A percentile compares a stretch with the other conserved stretches of the same genome.
These are phyloP conservation scores for Trichosporon ovoides DNA, from an alignment of 1,284 basidiomycete genomes.

Conservation along the genomic window DNA sequence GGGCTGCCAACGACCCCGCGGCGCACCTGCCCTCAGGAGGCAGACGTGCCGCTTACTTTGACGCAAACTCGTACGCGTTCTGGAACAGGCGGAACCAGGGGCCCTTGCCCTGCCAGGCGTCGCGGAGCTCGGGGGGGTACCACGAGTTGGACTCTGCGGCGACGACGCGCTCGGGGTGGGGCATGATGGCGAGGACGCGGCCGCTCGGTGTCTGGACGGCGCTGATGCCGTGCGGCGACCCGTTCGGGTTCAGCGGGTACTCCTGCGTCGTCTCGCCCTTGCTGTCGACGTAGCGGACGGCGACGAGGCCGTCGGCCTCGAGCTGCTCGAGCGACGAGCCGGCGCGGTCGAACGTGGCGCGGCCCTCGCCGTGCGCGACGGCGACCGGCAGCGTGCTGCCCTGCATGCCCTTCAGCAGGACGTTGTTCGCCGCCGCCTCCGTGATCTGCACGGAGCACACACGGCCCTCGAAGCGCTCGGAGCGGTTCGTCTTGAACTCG, in stretches of 20 bases:
- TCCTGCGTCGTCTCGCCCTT: conserved; percentile 60
- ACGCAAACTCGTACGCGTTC: conserved; percentile 60
- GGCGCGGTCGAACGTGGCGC: conserved; percentile 62
- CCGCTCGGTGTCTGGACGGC: conserved; percentile 82
- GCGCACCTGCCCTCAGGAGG: neutral
- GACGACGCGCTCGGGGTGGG: conserved; percentile 80
- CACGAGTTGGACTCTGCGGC: conserved; percentile 78
- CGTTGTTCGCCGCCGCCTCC: conserved; percentile 53
- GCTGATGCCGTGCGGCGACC: conserved; percentile 77
- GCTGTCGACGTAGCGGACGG: conserved; percentile 71
- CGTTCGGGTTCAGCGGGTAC: conserved; percentile 96
- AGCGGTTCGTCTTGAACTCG: conserved; percentile 80
- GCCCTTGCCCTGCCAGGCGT: conserved; percentile 64
- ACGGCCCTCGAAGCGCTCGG: conserved; percentile 86
- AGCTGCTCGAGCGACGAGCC: conserved; percentile 50
- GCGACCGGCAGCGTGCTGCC: conserved; percentile 84
- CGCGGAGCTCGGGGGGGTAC: conserved; percentile 61
- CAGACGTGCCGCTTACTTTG: conserved; percentile 4
- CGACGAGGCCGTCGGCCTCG: conserved; percentile 57
- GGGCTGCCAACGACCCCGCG: neutral
- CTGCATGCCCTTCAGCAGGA: conserved; percentile 84
- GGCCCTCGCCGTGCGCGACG: conserved; percentile 93
- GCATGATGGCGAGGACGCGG: conserved; percentile 90
- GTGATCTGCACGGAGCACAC: conserved; percentile 75
- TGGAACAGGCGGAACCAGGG: conserved; percentile 97